A percentile compares a stretch with the other conserved stretches of the same genome.
Conservation (phyloP, 306 rosid species). For the Urtica urens region DNA sequence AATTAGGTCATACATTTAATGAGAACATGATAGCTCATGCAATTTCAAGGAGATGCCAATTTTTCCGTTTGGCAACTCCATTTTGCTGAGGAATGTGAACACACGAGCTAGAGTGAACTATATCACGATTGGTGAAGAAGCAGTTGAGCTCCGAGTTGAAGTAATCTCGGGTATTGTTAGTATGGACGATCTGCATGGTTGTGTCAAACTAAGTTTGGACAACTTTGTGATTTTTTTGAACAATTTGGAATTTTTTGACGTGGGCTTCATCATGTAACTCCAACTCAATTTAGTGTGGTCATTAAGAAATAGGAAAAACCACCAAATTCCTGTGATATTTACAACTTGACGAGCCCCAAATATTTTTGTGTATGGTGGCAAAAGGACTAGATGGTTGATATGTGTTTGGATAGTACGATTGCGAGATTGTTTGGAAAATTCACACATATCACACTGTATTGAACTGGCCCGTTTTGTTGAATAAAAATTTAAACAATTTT, state of each 20-base stretch:
- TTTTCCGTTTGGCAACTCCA: not conserved
- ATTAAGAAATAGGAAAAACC: not conserved
- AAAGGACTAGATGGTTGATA: constrained; percentile 1
- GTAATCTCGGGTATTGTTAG: not conserved
- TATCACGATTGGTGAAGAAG: not conserved
- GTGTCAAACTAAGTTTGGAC: not conserved
- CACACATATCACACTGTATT: constrained; percentile 3
- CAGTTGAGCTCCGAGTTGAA: not conserved
- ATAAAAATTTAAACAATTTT: not conserved
- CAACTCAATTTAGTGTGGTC: not conserved
- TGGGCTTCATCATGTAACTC: not conserved
- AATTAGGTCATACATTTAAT: not conserved
- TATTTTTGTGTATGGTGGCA: not conserved
- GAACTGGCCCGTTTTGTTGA: not conserved
- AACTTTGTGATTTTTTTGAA: not conserved
- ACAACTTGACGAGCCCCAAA: not conserved
- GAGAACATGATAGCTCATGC: not conserved
- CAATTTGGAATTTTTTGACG: not conserved
- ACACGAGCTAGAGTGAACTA: not conserved
- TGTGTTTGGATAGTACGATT: not conserved
- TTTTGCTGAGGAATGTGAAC: not conserved
- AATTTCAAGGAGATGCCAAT: not conserved
- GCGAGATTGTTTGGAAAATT: constrained; percentile 1
- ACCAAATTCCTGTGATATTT: not conserved
- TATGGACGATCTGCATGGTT: not conserved